A percentile compares a stretch with the other conserved stretches of the same genome.
Conservation (phyloP, 2,329 filamentous ascomycete species). For the Myriosclerotinia duriaeana region DNA sequence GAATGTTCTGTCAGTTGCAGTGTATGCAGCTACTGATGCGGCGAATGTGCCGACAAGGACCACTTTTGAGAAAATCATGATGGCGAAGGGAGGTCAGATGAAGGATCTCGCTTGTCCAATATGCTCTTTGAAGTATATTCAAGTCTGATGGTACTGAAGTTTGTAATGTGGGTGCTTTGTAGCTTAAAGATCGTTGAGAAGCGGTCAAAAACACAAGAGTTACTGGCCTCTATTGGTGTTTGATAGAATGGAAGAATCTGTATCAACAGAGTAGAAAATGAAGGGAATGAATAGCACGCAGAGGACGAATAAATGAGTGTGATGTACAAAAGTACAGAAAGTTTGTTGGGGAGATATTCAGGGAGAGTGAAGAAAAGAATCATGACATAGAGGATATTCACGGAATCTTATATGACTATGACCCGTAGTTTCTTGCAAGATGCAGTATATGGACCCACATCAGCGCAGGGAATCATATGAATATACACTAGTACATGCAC, state of each 20-base stretch:
- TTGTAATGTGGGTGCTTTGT: conserved; percentile 27
- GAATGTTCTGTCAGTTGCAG: conserved; percentile 50
- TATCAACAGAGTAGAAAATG: conserved; percentile 26
- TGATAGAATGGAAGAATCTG: conserved; percentile 16
- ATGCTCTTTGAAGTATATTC: conserved; percentile 16
- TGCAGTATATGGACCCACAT: not conserved
- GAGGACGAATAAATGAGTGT: conserved; percentile 16
- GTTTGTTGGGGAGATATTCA: not conserved
- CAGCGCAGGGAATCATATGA: conserved; percentile 6
- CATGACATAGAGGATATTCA: not conserved
- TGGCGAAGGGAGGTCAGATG: conserved; percentile 18
- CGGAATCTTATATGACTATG: conserved; percentile 19
- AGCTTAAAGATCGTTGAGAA: conserved; percentile 28
- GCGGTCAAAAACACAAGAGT: conserved; percentile 34
- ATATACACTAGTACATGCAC: conserved; percentile 8
- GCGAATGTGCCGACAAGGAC: conserved; percentile 32
- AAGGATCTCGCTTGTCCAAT: not conserved
- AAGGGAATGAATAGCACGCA: conserved; percentile 30
- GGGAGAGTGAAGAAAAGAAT: not conserved
- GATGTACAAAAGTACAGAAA: conserved; percentile 12
- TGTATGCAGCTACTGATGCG: conserved; percentile 31
- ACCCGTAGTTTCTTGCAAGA: not conserved
- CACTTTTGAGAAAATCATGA: conserved; percentile 35
- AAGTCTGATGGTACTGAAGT: conserved; percentile 2
- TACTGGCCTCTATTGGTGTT: conserved; percentile 34